Conservation (phyloP, 768 basidiomycete species). For the Lyophyllum atratum region DNA sequence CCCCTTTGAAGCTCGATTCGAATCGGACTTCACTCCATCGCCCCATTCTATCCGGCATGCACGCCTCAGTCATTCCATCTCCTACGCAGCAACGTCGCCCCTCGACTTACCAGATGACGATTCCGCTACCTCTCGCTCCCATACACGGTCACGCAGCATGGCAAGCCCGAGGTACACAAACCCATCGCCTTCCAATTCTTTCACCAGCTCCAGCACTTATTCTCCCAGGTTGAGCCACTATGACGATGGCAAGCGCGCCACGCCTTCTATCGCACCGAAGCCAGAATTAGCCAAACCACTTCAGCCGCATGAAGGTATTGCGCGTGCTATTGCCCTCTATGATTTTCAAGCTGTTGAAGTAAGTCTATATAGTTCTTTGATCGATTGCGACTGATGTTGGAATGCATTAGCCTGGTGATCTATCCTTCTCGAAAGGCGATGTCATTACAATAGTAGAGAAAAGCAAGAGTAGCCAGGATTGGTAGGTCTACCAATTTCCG, state of each 20-base stretch:
- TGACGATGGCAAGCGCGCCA: constrained; percentile 12
- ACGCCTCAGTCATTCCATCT: constrained; percentile 30
- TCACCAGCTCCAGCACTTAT: neutral
- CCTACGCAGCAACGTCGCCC: constrained; percentile 21
- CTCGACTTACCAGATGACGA: constrained; percentile 10
- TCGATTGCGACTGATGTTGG: constrained; percentile 9
- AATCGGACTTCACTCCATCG: constrained; percentile 42
- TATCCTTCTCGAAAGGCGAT: constrained; percentile 77
- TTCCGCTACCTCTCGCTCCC: neutral
- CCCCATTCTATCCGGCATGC: constrained; percentile 21
- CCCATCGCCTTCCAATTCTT: neutral
- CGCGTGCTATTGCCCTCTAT: constrained; percentile 73
- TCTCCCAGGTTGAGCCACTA: neutral
- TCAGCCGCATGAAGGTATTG: constrained; percentile 59
- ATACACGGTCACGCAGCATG: constrained; percentile 10
- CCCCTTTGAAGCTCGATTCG: constrained; percentile 45
- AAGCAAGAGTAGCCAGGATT: constrained; percentile 74
- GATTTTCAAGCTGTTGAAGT: constrained; percentile 77
- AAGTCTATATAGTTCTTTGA: constrained; percentile 13
- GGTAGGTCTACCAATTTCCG: constrained; percentile 41
- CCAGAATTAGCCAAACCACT: constrained; percentile 51
- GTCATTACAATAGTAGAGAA: constrained; percentile 69
- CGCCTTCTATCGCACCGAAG: constrained; percentile 45
- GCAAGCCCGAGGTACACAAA: neutral
- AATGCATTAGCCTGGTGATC: constrained; percentile 58